phyloP scores from a whole-genome alignment of 2,329 filamentous ascomycete genomes.

The Neobulgaria alba region DNA sequence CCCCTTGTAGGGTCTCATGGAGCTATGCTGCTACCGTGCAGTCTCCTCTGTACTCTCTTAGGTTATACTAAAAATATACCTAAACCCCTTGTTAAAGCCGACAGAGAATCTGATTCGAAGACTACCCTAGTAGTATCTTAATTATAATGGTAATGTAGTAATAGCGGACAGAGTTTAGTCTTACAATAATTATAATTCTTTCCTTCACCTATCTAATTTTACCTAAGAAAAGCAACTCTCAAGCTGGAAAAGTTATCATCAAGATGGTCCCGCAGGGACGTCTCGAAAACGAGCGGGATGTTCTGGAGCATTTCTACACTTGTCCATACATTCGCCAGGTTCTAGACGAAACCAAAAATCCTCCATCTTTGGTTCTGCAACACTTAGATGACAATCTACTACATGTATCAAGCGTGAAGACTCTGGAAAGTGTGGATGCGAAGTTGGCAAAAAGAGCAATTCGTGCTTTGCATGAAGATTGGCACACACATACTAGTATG shows the following conservation, averaged over 20 bases:
- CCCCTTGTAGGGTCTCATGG: no score
- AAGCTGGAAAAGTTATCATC: conserved; percentile 18
- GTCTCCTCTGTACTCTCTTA: no score
- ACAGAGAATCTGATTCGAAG: no score
- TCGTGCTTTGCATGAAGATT: conserved; percentile 19
- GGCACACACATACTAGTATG: conserved; percentile 21
- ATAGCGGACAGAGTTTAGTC: no score
- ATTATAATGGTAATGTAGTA: no score
- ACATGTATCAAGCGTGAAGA: conserved; percentile 15
- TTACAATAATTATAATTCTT: no score
- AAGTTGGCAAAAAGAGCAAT: conserved; percentile 20
- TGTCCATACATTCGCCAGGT: conserved; percentile 17
- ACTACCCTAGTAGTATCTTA: no score
- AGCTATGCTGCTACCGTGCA: no score
- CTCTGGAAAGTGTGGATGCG: conserved; percentile 14
- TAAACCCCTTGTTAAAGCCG: no score
- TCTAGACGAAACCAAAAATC: conserved; percentile 19
- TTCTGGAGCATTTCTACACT: conserved; percentile 17
- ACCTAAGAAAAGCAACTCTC: conserved; percentile 15
- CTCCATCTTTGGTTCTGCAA: conserved; percentile 19
- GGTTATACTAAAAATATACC: no score
- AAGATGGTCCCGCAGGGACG: conserved; percentile 17
- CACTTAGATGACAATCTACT: conserved; percentile 19
- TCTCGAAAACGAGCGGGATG: conserved; percentile 20
- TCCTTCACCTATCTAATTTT: conserved; percentile 15